Base-by-base conservation (phyloP, 2,329 filamentous ascomycete species). In the Aspergillus sergii region DNA sequence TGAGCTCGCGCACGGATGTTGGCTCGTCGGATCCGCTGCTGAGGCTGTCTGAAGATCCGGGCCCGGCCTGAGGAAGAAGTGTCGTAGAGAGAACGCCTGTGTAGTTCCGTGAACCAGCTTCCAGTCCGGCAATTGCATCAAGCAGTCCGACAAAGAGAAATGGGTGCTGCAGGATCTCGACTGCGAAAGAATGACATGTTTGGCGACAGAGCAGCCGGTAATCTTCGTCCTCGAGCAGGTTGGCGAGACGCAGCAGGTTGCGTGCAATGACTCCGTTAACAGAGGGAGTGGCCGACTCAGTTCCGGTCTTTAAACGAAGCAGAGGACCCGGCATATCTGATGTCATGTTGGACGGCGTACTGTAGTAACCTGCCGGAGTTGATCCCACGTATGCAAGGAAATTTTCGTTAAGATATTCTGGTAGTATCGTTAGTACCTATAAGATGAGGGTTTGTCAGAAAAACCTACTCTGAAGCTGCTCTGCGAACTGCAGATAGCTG, bases 231-330 rank as follows among this genome's bases (percentile, higher is more conserved):
- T 87, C 86, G 0, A 96, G 82, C 1, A 96, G 76, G 7, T 85
- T 85, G 14, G 88, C 88, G 4, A 98, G 86, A 0, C 92, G 89
- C 79, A 95, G 91, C n/a, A 98, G 82, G 73, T 98, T 98, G 19
- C 87, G 85, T 0, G 92, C 91, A n/a, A 91, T 91, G 7, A 94
- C 86, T 45, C 92, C 93, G 74, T 99, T 99, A 58, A 92, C 91
- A 0, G 93, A 95, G 0, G 95, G 95, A 64, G 95, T 90, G 1
- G 93, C 90, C 6, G 92, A 92, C 77, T 99, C 95, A 86, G 97
- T 97, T 67, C 93, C 95, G 66, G 96, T 93, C 79, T 99, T 99
- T 57, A 97, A 86, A 28, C 94, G 90, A 64, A 98, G 86, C 63
- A 97, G 89, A 16, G 78, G 78, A 10, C 74, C 73, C 0, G 78